Base-by-base conservation (phyloP, 2,329 filamentous ascomycete genomes). In the Metarhizium album region DNA sequence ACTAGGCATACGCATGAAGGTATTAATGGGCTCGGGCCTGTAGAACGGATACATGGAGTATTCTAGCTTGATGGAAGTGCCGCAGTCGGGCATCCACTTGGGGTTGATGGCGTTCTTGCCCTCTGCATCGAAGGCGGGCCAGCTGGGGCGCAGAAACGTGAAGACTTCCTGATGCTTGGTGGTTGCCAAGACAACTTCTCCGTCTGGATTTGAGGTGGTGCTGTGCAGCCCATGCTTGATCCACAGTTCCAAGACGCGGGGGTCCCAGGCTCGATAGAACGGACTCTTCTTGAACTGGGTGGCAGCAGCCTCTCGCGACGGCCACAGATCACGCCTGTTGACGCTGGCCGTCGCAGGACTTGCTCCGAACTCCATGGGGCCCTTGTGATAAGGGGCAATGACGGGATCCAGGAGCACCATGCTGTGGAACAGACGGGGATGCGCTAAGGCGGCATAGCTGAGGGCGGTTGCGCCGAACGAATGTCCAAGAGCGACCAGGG, bases 371-470 rank as follows among this genome's bases (percentile, higher is more conserved):
- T 60, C 60, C 24, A 64, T 67, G 64, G 61, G 56, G 63, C 68
- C 56, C 55, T 63, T 60, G 66, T 58, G 58, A 74, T 72, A 65
- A 43, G 56, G 57, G 47, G 80, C 75, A 57, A 95, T 84, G 54
- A 93, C 86, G 0, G 90, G 89, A 62, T 96, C 90, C n/a, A 96
- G 71, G 31, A 95, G 76, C 43, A 95, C 73, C 6, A 95, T 68
- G 7, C 80, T 79, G 54, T 82, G 78, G 56, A 96, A 75, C 20
- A 96, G 79, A 7, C 90, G 84, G 2, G 91, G 90, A 67, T 95
- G 86, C 57, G 89, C 76, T 11, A 91, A 71, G 4, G 87, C 73
- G 16, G 91, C 73, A 58, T 88, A 82, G 49, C 79, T 74, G 49
- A 96, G 75, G 52, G 86, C 79, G 62, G 79, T 80, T 56, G 78